Evolutionary conservation across 192 early-diverging fungal genomes (phyloP).

Genomic region (Coemansia umbellata): DNA sequence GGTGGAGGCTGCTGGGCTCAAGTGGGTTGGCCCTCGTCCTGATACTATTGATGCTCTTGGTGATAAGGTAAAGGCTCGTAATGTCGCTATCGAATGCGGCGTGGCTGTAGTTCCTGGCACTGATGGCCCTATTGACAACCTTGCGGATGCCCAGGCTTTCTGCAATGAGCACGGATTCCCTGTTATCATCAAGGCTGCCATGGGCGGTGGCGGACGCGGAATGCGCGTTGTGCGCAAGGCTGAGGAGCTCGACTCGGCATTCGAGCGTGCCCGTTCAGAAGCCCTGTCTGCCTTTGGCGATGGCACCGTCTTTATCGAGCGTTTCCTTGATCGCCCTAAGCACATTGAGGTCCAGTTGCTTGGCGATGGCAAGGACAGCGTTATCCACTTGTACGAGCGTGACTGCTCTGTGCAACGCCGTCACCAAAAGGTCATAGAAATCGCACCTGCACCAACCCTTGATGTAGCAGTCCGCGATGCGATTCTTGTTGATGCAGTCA

Average conservation of each 20-base stretch:
- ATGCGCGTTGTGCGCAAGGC: conserved; percentile 89
- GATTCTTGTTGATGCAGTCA: conserved; percentile 87
- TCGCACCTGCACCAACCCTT: conserved; percentile 80
- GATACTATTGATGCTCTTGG: conserved; percentile 85
- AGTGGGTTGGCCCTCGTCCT: conserved; percentile 84
- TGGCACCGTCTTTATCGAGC: conserved; percentile 92
- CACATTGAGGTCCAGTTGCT: conserved; percentile 98
- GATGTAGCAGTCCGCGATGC: conserved; percentile 61
- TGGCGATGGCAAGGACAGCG: conserved; percentile 79
- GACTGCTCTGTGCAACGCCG: conserved; percentile 98
- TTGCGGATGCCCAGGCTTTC: conserved; percentile 65
- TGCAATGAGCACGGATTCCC: conserved; percentile 83
- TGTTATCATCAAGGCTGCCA: conserved; percentile 95
- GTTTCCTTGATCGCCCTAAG: conserved; percentile 84
- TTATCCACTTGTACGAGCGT: conserved; percentile 89
- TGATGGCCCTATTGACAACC: conserved; percentile 72
- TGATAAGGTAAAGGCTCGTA: conserved; percentile 92
- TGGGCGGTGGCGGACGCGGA: conserved; percentile 94
- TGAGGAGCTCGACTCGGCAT: conserved; percentile 68
- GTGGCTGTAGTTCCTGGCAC: conserved; percentile 94
- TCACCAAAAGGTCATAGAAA: conserved; percentile 96
- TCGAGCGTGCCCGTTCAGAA: conserved; percentile 83
- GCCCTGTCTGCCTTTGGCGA: conserved; percentile 93
- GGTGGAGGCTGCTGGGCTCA: conserved; percentile 83
- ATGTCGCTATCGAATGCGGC: conserved; percentile 71